Base-by-base conservation (phyloP, 179 eudicot species). In the Carnegiea gigantea region DNA sequence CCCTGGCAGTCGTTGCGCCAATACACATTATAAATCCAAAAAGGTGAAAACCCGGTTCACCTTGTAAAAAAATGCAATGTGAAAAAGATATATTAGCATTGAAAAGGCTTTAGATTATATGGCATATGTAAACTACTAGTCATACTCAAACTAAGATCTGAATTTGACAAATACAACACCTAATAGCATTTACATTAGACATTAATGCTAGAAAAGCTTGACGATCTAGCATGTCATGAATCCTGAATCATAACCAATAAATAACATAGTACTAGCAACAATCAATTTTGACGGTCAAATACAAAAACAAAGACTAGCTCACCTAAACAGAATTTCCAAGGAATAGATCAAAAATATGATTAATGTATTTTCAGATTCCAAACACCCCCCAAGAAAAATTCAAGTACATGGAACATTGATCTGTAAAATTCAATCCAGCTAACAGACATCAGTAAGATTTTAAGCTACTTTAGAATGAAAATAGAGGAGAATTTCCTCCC, bases 1-100 rank as follows among this genome's bases (percentile, higher is more conserved):
- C 88, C 77, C 90, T 76, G 44, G 90, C 90, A 82, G 88, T 87
- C 43, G 88, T 88, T 23, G 88, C 87, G 49, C 86, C 86, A 28
- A 86, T 72, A 46, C 88, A 88, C 87, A 86, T 86, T 54, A 86
- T 60, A 81, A 88, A 88, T 57, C 88, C 88, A 46, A 86, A 88
- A 79, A 86, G 81, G 78, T 88, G 83, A 75, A 86, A 86, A 75
- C 84, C 82, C 4, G 88, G 88, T 76, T 86, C 88, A 67, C 90
- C 88, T 87, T 86, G 73, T 65, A 65, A 65, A 0, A 65, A 33
- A 62, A 33, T 70, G 10, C 12, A 33, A 65, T 0, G 36, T 24
- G 73, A 70, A 30, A 33, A 6, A 36, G n/a, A 36, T 8, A 70
- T 30, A 70, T 70, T 70, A 70, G 73, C 28, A 70, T 5, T 5